Evolutionary conservation across 257 asterid species (phyloP).

Genomic region (Nicotiana attenuata): DNA sequence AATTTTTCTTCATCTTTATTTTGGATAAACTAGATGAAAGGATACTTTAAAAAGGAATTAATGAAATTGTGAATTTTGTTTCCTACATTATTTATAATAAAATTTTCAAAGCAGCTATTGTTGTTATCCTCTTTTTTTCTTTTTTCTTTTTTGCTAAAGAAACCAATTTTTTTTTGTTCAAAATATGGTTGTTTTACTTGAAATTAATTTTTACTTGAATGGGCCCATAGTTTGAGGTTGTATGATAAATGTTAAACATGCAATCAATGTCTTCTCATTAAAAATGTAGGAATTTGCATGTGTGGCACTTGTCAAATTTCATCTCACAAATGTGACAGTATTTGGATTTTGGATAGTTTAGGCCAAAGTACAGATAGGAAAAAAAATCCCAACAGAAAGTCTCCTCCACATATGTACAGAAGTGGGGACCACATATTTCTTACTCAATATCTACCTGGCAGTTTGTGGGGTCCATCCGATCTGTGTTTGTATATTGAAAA

Average conservation of each 20-base stretch:
- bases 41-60: not conserved
- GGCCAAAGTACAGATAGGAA: not conserved
- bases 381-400: not conserved
- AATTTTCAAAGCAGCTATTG: not conserved
- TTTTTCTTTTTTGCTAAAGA: not conserved
- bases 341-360: not conserved
- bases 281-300: not conserved
- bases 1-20: no score
- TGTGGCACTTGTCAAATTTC: not conserved
- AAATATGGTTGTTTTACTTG: not conserved
- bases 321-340: not conserved
- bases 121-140: no score
- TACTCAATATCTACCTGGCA: not conserved
- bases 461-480: not conserved
- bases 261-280: not conserved
- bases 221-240: not conserved
- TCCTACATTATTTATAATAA: not conserved
- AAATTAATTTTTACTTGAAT: not conserved
- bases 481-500: not conserved
- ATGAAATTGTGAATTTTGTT: not conserved
- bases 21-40: no score
- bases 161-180: not conserved
- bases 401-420: not conserved
- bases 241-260: conserved; percentile 4
- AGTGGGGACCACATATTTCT: not conserved